Percentiles rank a stretch among this genome's conserved stretches.
Conservation (phyloP, 352 stramenopile species). For the Peronospora belbahrii region DNA sequence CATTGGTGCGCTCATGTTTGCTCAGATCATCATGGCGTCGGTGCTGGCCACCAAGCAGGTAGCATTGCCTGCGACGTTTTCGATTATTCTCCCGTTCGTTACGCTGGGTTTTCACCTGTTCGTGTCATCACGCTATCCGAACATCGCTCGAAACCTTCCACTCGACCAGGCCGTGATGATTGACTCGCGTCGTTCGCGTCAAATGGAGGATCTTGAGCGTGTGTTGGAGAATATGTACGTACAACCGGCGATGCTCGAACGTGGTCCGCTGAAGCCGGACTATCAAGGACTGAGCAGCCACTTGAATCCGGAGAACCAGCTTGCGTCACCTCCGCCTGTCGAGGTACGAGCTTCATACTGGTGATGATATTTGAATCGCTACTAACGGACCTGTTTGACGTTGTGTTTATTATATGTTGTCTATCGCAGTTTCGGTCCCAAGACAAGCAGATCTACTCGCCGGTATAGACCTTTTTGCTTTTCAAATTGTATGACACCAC, state of each 20-base stretch:
- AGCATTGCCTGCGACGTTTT: constrained; percentile 42
- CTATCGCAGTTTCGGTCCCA: constrained; percentile 21
- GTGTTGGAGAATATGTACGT: constrained; percentile 61
- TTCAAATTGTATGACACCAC: not conserved
- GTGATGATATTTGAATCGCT: not conserved
- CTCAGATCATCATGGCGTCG: constrained; percentile 71
- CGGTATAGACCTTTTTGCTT: constrained; percentile 23
- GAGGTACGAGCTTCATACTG: constrained; percentile 31
- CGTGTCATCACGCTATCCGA: constrained; percentile 56
- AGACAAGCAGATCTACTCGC: constrained; percentile 29
- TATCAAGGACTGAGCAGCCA: constrained; percentile 67
- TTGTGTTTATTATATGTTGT: constrained; percentile 6
- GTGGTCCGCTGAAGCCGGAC: constrained; percentile 59
- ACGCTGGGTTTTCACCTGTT: constrained; percentile 68
- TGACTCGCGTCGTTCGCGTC: constrained; percentile 45
- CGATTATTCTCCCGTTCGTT: constrained; percentile 59
- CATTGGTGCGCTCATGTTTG: constrained; percentile 65
- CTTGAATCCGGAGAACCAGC: constrained; percentile 47
- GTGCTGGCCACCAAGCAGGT: constrained; percentile 72
- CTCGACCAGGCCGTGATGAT: constrained; percentile 69
- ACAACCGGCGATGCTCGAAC: constrained; percentile 56
- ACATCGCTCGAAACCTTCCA: constrained; percentile 58
- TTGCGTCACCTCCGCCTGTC: constrained; percentile 50
- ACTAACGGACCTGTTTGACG: constrained; percentile 12
- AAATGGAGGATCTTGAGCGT: constrained; percentile 48